Evolutionary conservation across 2,329 filamentous ascomycete genomes (phyloP), one percentile per base, ranked within the genome.

Genomic region (Diplodia corticola): DNA sequence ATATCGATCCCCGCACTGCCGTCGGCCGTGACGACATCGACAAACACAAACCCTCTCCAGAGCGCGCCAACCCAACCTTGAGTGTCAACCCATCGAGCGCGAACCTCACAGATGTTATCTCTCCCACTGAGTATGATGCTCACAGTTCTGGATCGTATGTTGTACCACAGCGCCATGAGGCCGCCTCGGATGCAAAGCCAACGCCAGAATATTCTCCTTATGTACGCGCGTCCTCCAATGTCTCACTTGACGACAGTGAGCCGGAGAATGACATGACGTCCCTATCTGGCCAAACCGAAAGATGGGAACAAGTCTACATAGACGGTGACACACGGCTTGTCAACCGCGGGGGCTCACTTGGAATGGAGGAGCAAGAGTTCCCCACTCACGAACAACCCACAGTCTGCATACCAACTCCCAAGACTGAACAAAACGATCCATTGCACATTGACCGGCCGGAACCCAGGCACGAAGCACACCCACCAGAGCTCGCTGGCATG

Each of bases 131-230:
- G 63, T 82, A 81, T 64, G 73, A 70, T 10, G 77, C 80, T 46
- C 78, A 77, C 33, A 81, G 80, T 51, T 79, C 77, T 7, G 77
- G 78, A 30, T 82, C 80, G 9, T 82, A 80, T 70, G 76, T 81
- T 33, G 68, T 81, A 20, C 72, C 74, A 30, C 68, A 70, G 70
- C 53, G 67, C 60, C 22, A 75, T 73, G n/a, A 73, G 70, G 30
- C 72, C 72, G n/a, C 73, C 9, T 68, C 66, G 22, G 67, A 61
- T 5, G 17, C 70, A 49, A 67, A 71, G 24, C 48, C 67, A 72
- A 10, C 67, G 71, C 37, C 40, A 17, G 40, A 64, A 30, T 74
- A 71, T 67, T 77, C 75, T 28, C 74, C 74, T 2, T 60, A 46
- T 40, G 70, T 72, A 13, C 74, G 72, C 2, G 73, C 74, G 9